Conservation (phyloP, 2,329 filamentous ascomycete species). For the Huntiella decipiens region DNA sequence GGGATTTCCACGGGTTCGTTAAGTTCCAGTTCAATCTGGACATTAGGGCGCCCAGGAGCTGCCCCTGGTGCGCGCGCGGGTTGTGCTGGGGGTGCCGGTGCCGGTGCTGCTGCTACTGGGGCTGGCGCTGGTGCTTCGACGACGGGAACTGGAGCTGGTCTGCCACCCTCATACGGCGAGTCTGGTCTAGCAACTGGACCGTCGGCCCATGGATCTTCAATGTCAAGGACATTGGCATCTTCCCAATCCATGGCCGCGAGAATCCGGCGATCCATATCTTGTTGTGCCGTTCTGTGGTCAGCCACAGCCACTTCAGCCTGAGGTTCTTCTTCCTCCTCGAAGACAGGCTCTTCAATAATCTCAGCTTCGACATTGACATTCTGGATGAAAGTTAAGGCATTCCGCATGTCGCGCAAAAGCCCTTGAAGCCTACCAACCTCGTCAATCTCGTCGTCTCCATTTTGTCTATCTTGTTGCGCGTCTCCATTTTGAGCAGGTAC, state of each 20-base stretch:
- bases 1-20: no score
- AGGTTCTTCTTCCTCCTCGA: not conserved
- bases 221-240: not conserved
- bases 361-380: not conserved
- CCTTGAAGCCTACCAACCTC: constrained; percentile 7
- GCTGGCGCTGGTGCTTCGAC: not conserved
- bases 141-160: not conserved
- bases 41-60: constrained; percentile 11
- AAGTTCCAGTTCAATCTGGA: not conserved
- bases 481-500: constrained; percentile 2
- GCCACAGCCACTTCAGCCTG: not conserved
- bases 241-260: constrained; percentile 2
- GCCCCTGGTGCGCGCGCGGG: constrained; percentile 10
- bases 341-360: not conserved
- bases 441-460: constrained; percentile 14
- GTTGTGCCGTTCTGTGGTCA: not conserved
- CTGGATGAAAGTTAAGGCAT: not conserved
- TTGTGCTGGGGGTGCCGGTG: not conserved
- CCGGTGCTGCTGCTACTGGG: not conserved
- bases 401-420: not conserved
- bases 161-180: not conserved
- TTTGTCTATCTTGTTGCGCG: constrained; percentile 14
- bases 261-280: not conserved
- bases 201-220: constrained; percentile 3
- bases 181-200: not conserved